Evolutionary conservation across 208 protist genomes (phyloP), one percentile per base, ranked within the genome.

Genomic region (Zelonia costaricensis): DNA sequence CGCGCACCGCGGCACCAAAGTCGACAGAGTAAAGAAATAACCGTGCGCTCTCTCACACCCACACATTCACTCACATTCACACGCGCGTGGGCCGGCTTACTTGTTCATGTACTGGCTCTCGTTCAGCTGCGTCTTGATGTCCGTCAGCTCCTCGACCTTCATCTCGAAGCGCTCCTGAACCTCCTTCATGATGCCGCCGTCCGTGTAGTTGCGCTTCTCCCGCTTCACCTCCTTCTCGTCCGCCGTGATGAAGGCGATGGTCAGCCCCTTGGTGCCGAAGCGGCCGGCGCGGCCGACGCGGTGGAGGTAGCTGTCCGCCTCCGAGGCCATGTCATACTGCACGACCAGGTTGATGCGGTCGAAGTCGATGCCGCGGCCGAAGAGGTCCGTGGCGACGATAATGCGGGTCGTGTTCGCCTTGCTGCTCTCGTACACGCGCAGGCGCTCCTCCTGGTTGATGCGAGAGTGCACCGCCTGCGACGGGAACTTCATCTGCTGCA

Each of bases 281-380:
- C 99, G 92, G 59, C 99, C 99, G 16, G 91, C 93, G 64, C 90
- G 86, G 67, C 93, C 86, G 47, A 98, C 97, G 67, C 99, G 92
- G 80, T 99, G 99, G 16, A 99, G 88, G 74, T 99, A 99, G 27
- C 86, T 94, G 75, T 99, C 98, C 15, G 76, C 76, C 18, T 95
- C 80, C 13, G 92, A 91, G 27, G 99, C 96, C 98, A 99, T 99
- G 82, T 99, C 99, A 80, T 98, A 99, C 84, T 99, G 99, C 66
- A 99, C 96, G 31, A 99, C 99, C 38, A 99, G 94, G 86, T 99
- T 99, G 59, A 99, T 98, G 48, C 95, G 84, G 71, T 99, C 98
- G 69, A 99, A 98, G 78, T 99, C 99, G 56, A 99, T 97, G 82
- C 99, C 99, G 67, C 99, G 97, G 46, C 97, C 99, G 69, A 99